phyloP scores from a whole-genome alignment of 2,329 filamentous ascomycete species.

The Helicocarpus griseus region DNA sequence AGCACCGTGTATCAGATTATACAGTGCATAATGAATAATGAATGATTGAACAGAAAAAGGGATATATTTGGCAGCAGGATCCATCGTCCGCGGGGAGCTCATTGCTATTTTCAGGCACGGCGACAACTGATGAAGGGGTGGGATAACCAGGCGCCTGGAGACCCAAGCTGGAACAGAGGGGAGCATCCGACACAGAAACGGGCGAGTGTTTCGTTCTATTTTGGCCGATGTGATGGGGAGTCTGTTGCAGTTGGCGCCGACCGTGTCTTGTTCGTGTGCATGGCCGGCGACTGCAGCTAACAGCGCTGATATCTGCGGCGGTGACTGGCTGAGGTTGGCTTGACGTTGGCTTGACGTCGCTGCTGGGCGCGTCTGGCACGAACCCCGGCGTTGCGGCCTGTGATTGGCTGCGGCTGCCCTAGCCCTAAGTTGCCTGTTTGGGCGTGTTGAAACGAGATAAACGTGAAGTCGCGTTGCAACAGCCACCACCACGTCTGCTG shows the following conservation, averaged over 20 bases:
- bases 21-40: not conserved
- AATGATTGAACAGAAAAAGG: not conserved
- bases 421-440: slow-evolving; percentile 2
- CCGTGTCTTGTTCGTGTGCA: too few species aligned
- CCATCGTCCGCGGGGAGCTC: not conserved
- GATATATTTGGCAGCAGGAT: not conserved
- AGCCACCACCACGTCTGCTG: too few species aligned
- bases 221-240: not conserved
- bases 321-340: not conserved
- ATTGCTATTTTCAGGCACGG: not conserved
- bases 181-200: not conserved
- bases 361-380: too few species aligned
- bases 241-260: slow-evolving; percentile 11
- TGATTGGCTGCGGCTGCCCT: too few species aligned
- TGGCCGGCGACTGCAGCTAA: too few species aligned
- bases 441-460: not conserved
- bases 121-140: too few species aligned
- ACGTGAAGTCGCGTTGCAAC: too few species aligned
- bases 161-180: not conserved
- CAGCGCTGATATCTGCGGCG: too few species aligned
- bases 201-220: slow-evolving; percentile 3
- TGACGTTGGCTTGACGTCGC: too few species aligned
- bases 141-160: not conserved
- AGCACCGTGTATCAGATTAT: slow-evolving; percentile 1
- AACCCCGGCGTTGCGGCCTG: too few species aligned